Conservation (phyloP, 2,329 filamentous ascomycete species). For the Fusarium aywerte region DNA sequence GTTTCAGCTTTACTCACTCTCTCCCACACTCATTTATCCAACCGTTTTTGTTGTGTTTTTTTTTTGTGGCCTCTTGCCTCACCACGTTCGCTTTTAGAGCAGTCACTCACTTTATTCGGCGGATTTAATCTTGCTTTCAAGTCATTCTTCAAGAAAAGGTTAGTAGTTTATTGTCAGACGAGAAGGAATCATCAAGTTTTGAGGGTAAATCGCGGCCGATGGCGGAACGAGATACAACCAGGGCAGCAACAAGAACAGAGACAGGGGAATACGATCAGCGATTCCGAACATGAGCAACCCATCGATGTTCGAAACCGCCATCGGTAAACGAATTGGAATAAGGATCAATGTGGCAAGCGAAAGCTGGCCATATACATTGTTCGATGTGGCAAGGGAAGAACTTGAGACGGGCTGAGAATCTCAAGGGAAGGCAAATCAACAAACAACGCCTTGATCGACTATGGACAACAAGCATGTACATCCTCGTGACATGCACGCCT, state of each 20-base stretch:
- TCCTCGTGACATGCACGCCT: not conserved
- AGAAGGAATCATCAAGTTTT: not conserved
- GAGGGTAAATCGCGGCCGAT: not conserved
- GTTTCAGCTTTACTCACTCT: conserved; percentile 58
- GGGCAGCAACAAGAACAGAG: not conserved
- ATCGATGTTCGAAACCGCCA: not conserved
- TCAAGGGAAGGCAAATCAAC: not conserved
- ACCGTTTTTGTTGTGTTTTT: conserved; percentile 38
- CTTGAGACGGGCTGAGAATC: not conserved
- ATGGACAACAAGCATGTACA: not conserved
- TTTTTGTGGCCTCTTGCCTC: conserved; percentile 38
- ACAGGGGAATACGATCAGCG: not conserved
- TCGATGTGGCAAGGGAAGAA: not conserved
- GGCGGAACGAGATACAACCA: not conserved
- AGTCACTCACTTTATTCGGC: conserved; percentile 42
- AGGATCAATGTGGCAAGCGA: not conserved
- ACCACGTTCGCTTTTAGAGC: conserved; percentile 48
- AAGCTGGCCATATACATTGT: not conserved
- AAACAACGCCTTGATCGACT: not conserved
- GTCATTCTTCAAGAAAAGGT: conserved; percentile 41
- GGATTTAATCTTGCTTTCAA: conserved; percentile 21
- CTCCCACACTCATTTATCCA: conserved; percentile 65
- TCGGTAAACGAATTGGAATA: not conserved
- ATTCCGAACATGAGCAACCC: not conserved
- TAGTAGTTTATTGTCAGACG: conserved; percentile 20